Base-by-base conservation (phyloP, 2,329 filamentous ascomycete genomes). In the Microsporum ferrugineum region DNA sequence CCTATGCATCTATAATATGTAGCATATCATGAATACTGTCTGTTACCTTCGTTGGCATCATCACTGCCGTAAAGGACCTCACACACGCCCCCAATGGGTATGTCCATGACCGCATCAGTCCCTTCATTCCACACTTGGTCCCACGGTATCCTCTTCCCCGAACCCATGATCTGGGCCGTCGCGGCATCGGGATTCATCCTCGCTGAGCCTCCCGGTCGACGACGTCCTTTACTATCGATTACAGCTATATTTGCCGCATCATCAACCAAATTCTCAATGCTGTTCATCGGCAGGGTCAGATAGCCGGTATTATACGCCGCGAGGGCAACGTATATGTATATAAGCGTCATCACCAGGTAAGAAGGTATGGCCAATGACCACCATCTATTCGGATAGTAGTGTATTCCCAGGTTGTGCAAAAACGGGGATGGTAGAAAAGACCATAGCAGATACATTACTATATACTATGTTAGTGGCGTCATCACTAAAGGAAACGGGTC, bases 341-440 rank as follows among this genome's bases (percentile, higher is more conserved):
- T 82, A 38, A 97, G 80, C 53, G 86, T 77, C 82, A 94, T 91
- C 60, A 96, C 91, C 36, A 96, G 79, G 79, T 91, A 97, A 4
- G 88, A 87, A 0, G 94, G 94, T 12, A 96, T 85, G 0, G 94
- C 94, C 23, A 99, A 82, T 56, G 89, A 89, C 94, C 94, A 99
- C 94, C 94, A 99, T 56, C 94, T 85, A 73, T 96, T 91, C 0
- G 94, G 94, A 69, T 96, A 99, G 79, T 97, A 97, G 76, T 91
- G 87, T 62, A 99, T 95, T 23, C 94, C 92, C 61, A 99, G 82
- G 62, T 89, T 89, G 72, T 96, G 91, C 49, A 99, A 81, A 72
- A 97, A 91, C 0, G 91, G 91, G 29, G 88, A 89, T 0, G 94
- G 94, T 4, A 97, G 84, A 75, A 94, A 97, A 12, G 88, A 88